phyloP scores from a whole-genome alignment of 2,329 filamentous ascomycete species.

The Bipolaris zeicola region DNA sequence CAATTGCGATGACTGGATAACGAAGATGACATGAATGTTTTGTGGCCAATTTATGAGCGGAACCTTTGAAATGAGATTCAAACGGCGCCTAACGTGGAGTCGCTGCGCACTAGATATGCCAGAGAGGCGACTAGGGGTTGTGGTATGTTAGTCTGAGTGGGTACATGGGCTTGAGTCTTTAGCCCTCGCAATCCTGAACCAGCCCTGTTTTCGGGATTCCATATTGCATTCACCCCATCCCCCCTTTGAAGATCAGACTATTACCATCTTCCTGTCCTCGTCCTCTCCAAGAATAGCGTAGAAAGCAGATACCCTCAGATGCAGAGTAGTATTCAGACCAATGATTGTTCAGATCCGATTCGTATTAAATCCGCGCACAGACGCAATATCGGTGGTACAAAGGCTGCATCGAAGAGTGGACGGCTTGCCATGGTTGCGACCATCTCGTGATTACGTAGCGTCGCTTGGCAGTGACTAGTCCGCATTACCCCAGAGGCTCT shows the following conservation, averaged over 20 bases:
- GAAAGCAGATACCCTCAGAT: no score
- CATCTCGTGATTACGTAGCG: conserved; percentile 1
- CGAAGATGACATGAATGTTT: neutral
- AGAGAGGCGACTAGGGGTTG: neutral
- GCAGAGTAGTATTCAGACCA: no score
- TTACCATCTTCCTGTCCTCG: no score
- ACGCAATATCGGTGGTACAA: neutral
- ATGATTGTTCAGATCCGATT: no score
- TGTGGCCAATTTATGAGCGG: neutral
- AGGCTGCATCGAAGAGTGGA: neutral
- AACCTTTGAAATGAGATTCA: neutral
- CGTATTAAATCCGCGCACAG: neutral
- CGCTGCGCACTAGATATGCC: neutral
- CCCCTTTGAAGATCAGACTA: no score
- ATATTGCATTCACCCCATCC: no score
- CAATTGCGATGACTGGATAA: no score
- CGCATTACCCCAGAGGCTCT: conserved; percentile 14
- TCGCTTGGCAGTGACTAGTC: conserved; percentile 10
- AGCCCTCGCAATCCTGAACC: neutral
- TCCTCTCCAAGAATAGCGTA: no score
- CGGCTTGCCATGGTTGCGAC: no score
- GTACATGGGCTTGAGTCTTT: neutral
- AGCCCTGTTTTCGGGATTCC: no score
- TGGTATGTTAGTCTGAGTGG: neutral
- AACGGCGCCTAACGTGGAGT: neutral